A percentile compares a stretch with the other conserved stretches of the same genome.
Evolutionary conservation across 1,139 yeast species (phyloP).

Genomic region (Scheffersomyces titani): DNA sequence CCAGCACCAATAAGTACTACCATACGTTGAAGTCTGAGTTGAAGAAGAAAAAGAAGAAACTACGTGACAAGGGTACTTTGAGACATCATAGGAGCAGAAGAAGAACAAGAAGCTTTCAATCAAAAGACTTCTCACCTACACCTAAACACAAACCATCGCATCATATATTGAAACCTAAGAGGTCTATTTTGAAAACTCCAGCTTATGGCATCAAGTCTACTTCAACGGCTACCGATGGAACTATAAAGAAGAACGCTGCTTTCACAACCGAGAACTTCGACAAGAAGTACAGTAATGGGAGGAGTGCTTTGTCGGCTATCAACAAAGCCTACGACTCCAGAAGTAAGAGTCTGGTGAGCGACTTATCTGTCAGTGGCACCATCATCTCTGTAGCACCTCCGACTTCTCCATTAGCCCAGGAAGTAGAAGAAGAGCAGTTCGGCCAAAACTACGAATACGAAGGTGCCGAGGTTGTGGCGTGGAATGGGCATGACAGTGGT

Average conservation of each 20-base stretch:
- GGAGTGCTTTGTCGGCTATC: conserved; percentile 14
- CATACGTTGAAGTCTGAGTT: conserved; percentile 19
- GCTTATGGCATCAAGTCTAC: not conserved
- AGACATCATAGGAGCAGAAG: conserved; percentile 5
- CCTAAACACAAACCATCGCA: conserved; percentile 50
- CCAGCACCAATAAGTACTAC: conserved; percentile 26
- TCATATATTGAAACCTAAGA: conserved; percentile 42
- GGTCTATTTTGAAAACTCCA: conserved; percentile 36
- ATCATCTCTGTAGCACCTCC: conserved; percentile 3
- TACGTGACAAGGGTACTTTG: not conserved
- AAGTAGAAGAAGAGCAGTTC: not conserved
- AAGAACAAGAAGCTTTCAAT: conserved; percentile 3
- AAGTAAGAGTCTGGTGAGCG: conserved; percentile 6
- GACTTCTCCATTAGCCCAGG: not conserved
- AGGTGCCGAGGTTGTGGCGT: conserved; percentile 2
- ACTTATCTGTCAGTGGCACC: conserved; percentile 13
- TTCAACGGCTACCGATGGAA: not conserved
- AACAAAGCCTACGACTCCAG: conserved; percentile 14
- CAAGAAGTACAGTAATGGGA: conserved; percentile 7
- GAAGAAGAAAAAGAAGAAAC: conserved; percentile 14
- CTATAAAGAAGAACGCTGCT: not conserved
- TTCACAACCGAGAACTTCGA: conserved; percentile 1
- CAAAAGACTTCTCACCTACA: conserved; percentile 31
- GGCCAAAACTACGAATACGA: not conserved
- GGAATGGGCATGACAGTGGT: conserved; percentile 1